Base-by-base conservation (phyloP, 2,329 filamentous ascomycete genomes). In the Epichloe coenophiala region DNA sequence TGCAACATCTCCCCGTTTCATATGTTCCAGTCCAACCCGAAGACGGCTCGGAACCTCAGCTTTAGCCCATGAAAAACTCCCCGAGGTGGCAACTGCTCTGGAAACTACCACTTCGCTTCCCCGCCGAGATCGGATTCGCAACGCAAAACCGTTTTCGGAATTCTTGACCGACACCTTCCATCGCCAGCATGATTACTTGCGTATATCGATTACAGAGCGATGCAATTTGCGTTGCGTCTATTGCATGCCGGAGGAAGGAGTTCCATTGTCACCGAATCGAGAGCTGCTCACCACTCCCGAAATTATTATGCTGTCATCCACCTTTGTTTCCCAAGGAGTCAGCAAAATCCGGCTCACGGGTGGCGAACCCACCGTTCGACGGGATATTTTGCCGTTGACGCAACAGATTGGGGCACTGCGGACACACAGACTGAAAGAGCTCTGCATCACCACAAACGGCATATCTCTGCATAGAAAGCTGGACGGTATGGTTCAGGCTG, bases 201-300 rank as follows among this genome's bases (percentile, higher is more conserved):
- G 93, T 56, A 97, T 98, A 60, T 96, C 90, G 47, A 77, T 98
- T 52, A 95, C 93, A 4, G 93, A 98, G 70, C 82, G 88, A 56
- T 98, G 93, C 69, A 98, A 98, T 63, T 75, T 98, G 54, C 86
- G 93, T 57, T 98, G 93, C 69, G 71, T 95, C 53, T 98, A 98
- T 71, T 98, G 93, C 70, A 98, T 98, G 93, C 93, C 93, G 1
- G 90, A 95, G 68, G 87, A 95, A 69, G 93, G 93, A 17, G 83
- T 98, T 4, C 81, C 86, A 17, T 79, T 97, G 40, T 97, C 91
- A 1, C 91, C 91, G 1, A 73, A 80, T 8, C 73, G 74, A 27
- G 80, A 88, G 53, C 79, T 96, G 43, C 80, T 98, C 57, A 97
- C 93, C 2, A 94, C 88, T 0, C 86, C 93, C n/a, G 93, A 98